Evolutionary conservation across 1,284 basidiomycete genomes (phyloP).

Genomic region (Psilocybe mexicana): DNA sequence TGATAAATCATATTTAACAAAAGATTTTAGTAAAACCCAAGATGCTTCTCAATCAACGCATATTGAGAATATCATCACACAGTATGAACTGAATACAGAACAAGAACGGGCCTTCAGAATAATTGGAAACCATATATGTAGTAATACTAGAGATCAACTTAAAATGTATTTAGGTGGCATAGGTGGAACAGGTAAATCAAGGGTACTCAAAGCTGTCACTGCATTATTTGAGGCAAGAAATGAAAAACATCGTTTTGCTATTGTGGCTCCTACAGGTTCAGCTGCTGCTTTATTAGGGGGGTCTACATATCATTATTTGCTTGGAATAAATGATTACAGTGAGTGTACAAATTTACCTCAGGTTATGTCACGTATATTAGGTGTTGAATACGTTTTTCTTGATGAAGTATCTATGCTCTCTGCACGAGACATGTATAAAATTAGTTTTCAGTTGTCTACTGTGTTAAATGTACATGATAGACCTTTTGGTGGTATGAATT

Average conservation of each 20-base stretch:
- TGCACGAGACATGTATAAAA: too few relatives aligned
- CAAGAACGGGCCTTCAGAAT: too few relatives aligned
- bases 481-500: slow-evolving; percentile 11
- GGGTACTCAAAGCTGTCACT: slow-evolving; percentile 1
- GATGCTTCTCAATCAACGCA: too few relatives aligned
- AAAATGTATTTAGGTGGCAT: too few relatives aligned
- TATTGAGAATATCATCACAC: too few relatives aligned
- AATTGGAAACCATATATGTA: too few relatives aligned
- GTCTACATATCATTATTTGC: slow-evolving; percentile 35
- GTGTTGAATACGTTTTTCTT: background rate
- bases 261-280: slow-evolving; percentile 3
- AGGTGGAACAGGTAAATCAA: slow-evolving; percentile 3
- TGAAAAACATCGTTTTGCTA: slow-evolving; percentile 2
- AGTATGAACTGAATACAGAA: too few relatives aligned
- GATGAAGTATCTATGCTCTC: background rate
- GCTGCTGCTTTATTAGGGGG: slow-evolving; percentile 23
- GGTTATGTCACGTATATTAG: slow-evolving; percentile 8
- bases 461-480: background rate
- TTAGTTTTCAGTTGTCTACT: too few relatives aligned
- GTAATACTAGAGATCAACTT: too few relatives aligned
- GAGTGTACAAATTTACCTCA: background rate
- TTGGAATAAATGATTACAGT: slow-evolving; percentile 22
- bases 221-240: background rate
- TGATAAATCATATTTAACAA: too few relatives aligned
- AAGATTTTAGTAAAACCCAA: too few relatives aligned